These are phyloP conservation scores for Fusarium gaditjirri DNA, from an alignment of 2,329 filamentous ascomycete species.

Conservation along the genomic window DNA sequence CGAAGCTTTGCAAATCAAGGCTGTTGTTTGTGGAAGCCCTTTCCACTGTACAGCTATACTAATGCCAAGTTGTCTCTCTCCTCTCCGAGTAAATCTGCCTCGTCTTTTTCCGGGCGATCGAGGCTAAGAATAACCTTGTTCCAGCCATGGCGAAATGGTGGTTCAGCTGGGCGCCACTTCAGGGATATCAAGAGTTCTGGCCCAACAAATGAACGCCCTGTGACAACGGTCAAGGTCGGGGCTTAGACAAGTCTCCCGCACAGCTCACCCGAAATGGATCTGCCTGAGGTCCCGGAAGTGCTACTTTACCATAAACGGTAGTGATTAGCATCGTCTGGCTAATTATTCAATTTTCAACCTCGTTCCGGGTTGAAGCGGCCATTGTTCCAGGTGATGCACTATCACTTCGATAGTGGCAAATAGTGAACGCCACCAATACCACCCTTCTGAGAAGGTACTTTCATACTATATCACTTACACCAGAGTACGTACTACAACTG, in stretches of 20 bases:
- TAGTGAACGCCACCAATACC: not conserved
- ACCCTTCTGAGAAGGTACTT: not conserved
- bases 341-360: not conserved
- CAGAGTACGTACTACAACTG: not conserved
- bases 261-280: not conserved
- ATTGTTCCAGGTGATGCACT: not conserved
- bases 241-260: not conserved
- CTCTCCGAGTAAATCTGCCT: not conserved
- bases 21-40: not conserved
- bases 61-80: not conserved
- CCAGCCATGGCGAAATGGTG: not conserved
- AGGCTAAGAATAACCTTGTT: not conserved
- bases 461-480: not conserved
- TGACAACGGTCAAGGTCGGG: not conserved
- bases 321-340: not conserved
- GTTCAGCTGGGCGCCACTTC: not conserved
- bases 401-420: not conserved
- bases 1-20: not conserved
- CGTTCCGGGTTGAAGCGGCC: not conserved
- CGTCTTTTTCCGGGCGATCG: not conserved
- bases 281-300: not conserved
- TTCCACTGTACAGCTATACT: not conserved
- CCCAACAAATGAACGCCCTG: not conserved
- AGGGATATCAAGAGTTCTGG: not conserved
- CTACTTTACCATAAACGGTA: not conserved